A percentile compares a stretch with the other conserved stretches of the same genome.
Conservation (phyloP, 805 yeast genomes). For the Barnettozyma vustinii region DNA sequence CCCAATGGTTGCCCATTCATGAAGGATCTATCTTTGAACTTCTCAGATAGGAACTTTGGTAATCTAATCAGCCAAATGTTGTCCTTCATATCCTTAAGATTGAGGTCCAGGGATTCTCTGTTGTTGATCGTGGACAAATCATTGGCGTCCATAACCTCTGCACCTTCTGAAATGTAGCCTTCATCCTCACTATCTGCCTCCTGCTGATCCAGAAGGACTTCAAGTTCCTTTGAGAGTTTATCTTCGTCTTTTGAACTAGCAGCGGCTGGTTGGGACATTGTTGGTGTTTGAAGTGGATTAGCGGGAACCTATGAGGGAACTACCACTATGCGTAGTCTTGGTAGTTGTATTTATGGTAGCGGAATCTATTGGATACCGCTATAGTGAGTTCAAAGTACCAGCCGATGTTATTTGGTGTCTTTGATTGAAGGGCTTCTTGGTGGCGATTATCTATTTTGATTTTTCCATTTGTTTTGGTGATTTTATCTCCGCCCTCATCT, state of each 20-base stretch:
- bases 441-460: background rate
- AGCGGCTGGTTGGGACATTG: conserved; percentile 1
- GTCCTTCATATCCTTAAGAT: conserved; percentile 52
- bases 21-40: conserved; percentile 63
- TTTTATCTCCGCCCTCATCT: too few relatives aligned
- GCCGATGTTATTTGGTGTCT: background rate
- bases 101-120: conserved; percentile 73
- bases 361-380: background rate
- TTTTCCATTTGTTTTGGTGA: background rate
- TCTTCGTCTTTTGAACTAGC: background rate
- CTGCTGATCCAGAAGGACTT: conserved; percentile 21
- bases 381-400: background rate
- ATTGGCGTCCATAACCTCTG: conserved; percentile 40
- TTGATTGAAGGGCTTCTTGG: background rate
- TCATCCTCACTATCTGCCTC: conserved; percentile 31
- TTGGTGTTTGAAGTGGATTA: background rate
- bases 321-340: background rate
- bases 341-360: background rate
- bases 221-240: conserved; percentile 9
- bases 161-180: conserved; percentile 36
- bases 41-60: conserved; percentile 80
- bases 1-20: conserved; percentile 76
- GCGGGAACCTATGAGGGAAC: background rate
- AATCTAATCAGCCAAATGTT: conserved; percentile 90
- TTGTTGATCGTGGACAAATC: conserved; percentile 35